phyloP scores from a whole-genome alignment of 2,329 filamentous ascomycete genomes.

The Alternaria brassicae region DNA sequence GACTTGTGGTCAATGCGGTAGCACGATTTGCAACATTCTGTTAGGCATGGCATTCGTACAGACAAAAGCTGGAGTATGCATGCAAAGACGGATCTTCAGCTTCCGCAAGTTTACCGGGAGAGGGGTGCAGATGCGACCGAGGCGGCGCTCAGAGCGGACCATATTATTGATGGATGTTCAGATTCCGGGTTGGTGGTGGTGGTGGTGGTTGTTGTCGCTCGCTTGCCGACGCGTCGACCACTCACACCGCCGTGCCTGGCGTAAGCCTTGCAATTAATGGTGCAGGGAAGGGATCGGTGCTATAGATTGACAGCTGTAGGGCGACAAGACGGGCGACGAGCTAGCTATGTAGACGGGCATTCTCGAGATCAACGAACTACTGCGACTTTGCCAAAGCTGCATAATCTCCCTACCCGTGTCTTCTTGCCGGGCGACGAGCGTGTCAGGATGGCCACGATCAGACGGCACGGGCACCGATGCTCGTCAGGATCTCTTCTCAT shows the following conservation, averaged over 20 bases:
- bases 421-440: conserved; percentile 29
- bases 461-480: conserved; percentile 39
- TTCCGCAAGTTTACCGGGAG: conserved; percentile 4
- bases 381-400: conserved; percentile 20
- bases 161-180: conserved; percentile 21
- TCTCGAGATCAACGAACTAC: conserved; percentile 19
- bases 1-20: conserved; percentile 33
- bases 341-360: conserved; percentile 21
- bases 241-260: conserved; percentile 34
- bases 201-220: conserved; percentile 30
- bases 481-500: conserved; percentile 37
- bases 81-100: conserved; percentile 1
- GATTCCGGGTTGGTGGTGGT: conserved; percentile 29
- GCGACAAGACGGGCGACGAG: conserved; percentile 35
- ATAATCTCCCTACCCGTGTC: conserved; percentile 10
- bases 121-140: conserved; percentile 15
- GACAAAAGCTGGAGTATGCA: conserved; percentile 13
- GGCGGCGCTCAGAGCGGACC: conserved; percentile 4
- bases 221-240: conserved; percentile 27
- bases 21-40: conserved; percentile 29
- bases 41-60: conserved; percentile 24
- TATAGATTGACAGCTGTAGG: conserved; percentile 41
- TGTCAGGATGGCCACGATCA: conserved; percentile 34
- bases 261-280: conserved; percentile 30
- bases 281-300: conserved; percentile 34